Conservation (phyloP, 805 yeast species). For the Clavispora phyllophila region DNA sequence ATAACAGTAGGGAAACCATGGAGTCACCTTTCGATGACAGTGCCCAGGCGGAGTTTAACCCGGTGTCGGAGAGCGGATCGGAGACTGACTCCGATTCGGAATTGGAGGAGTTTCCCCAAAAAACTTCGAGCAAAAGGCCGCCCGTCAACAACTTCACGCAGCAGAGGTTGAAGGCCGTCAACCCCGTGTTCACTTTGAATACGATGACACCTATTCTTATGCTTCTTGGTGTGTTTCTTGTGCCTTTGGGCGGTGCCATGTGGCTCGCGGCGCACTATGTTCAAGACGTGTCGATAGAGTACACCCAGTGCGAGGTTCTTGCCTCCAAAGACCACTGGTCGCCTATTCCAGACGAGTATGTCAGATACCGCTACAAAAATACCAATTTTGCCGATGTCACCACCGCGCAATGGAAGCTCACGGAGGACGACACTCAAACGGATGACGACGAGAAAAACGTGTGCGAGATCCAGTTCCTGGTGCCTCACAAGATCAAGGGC, state of each 20-base stretch:
- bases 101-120: constrained; percentile 25
- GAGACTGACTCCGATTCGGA: constrained; percentile 44
- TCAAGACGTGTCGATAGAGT: constrained; percentile 38
- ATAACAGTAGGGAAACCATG: background rate
- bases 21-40: constrained; percentile 13
- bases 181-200: constrained; percentile 40
- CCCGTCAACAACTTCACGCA: constrained; percentile 56
- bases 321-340: constrained; percentile 31
- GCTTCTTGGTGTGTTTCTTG: constrained; percentile 34
- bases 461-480: constrained; percentile 36
- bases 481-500: constrained; percentile 28
- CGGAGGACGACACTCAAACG: constrained; percentile 37
- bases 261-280: constrained; percentile 38
- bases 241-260: constrained; percentile 44
- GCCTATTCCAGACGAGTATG: constrained; percentile 34
- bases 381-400: constrained; percentile 9
- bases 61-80: constrained; percentile 4
- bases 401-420: constrained; percentile 33
- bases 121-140: constrained; percentile 56
- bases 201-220: constrained; percentile 39
- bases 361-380: constrained; percentile 32
- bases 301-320: constrained; percentile 34
- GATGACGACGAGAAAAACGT: constrained; percentile 48
- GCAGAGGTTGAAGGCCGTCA: constrained; percentile 48
- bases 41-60: constrained; percentile 1